Evolutionary conservation across 306 rosid species (phyloP), one percentile per base, ranked within the genome.

Genomic region (Glycine tomentella): DNA sequence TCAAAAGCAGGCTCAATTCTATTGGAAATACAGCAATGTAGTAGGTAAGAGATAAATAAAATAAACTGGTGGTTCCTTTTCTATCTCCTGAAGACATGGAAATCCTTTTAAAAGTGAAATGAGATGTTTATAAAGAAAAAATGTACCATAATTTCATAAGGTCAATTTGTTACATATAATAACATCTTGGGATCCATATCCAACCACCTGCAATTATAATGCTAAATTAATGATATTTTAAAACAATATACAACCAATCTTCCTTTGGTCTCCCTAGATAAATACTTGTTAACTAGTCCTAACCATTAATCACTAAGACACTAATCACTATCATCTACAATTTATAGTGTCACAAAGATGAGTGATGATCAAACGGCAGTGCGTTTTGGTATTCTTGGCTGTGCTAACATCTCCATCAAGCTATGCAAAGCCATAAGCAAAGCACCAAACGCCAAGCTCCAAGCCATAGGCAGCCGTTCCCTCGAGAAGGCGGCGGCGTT

Each of bases 331-430:
- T n/a, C 38, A 44, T 80, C 58, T 31, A 56, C 9, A 40, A 40
- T 34, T 68, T 12, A 58, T 40, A 66, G 52, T 0, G 42, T n/a
- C 65, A 57, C 45, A 56, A 87, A 51, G 0, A 81, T 95, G 98
- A 80, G 88, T 7, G 81, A 85, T 3, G 80, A 87, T 3, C 83
- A 92, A 79, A 72, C 79, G 6, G 31, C 48, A 9, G 78, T 95
- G 79, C 94, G 92, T 55, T 90, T 95, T 87, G 98, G 99, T 2
- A 87, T 95, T 46, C 52, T 95, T 17, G 99, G 98, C 1, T 93
- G 98, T 63, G 99, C 99, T 20, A 86, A 90, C 0, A 91, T 95
- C 38, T 70, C 98, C 61, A 81, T 92, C 46, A 95, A 95, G 84
- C 50, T 93, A 2, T 85, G 91, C 13, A 91, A 94, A n/a, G 97